Base-by-base conservation (phyloP, 176 grass and related monocot genomes). In the Oryza brachyantha region DNA sequence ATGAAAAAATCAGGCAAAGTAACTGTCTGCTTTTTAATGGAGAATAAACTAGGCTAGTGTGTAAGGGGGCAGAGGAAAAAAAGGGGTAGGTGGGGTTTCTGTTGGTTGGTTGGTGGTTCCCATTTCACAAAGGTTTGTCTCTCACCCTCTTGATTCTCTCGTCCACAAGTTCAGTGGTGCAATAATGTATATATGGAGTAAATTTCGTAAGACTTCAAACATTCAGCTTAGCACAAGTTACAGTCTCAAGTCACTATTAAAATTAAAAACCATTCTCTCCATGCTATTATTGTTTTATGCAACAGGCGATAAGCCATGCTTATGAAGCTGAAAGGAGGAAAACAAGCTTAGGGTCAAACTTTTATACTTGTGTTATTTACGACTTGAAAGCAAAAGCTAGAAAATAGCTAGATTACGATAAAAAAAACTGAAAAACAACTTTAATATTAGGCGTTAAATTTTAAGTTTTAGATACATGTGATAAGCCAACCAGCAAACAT, bases 31-130 rank as follows among this genome's bases (percentile, higher is more conserved):
- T 85, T 79, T 84, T 45, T 66, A 39, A 57, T 9, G 32, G 2
- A 22, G 75, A 85, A 72, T 78, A 78, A 83, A 76, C 68, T 59
- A 85, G 59, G 66, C 75, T 8, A 21, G 41, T 63, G 52, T 62
- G 39, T 42, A 63, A 73, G 68, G 8, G 43, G 26, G 66, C 34
- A 26, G 45, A 78, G 8, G n/a, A n/a, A 57, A 72, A 40, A 13
- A 71, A 34, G 24, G 36, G 59, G 35, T 79, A 45, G 76, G 83
- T 72, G 68, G 19, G 68, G 61, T 78, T 64, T 72, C 24, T 72
- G 5, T 64, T 54, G 17, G 28, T 70, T 41, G 57, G 82, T 71
- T 70, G 54, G 68, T 73, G 68, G 58, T 24, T 57, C 52, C 21
- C 52, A 57, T 57, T 39, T 71, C 55, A 62, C 29, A 52, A 6